A percentile compares a stretch with the other conserved stretches of the same genome.
phyloP scores from a whole-genome alignment of 2,329 filamentous ascomycete species.

The Colletotrichum cuscutae region DNA sequence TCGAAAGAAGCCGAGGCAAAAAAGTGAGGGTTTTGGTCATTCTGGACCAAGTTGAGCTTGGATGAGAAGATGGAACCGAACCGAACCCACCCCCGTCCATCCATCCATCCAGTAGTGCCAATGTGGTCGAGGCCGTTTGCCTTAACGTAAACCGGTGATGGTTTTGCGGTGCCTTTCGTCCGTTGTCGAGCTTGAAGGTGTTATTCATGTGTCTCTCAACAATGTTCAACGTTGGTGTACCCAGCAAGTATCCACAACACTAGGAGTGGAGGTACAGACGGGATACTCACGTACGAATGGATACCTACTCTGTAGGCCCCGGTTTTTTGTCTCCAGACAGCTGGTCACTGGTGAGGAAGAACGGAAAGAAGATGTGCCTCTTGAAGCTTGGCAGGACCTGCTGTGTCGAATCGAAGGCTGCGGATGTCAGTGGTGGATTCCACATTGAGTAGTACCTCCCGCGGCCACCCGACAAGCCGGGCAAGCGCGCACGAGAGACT shows the following conservation, averaged over 20 bases:
- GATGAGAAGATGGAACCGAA: slow-evolving; percentile 3
- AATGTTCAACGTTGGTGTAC: slow-evolving; percentile 9
- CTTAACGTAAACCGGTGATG: slow-evolving; percentile 3
- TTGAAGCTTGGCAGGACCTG: slow-evolving; percentile 18
- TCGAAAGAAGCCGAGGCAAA: slow-evolving; percentile 31
- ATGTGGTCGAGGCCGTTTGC: not conserved
- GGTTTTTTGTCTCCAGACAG: not conserved
- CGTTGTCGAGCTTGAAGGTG: slow-evolving; percentile 14
- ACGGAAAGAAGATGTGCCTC: not conserved
- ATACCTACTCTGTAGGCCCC: not conserved
- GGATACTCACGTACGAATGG: too few relatives aligned
- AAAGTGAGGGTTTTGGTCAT: not conserved
- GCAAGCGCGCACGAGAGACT: slow-evolving; percentile 23
- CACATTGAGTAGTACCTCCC: slow-evolving; percentile 19
- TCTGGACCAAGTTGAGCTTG: not conserved
- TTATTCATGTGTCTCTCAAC: slow-evolving; percentile 35
- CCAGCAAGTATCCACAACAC: not conserved
- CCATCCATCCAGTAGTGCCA: not conserved
- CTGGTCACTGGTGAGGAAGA: not conserved
- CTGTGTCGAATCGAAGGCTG: slow-evolving; percentile 8
- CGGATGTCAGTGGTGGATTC: slow-evolving; percentile 14
- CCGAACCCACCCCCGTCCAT: not conserved
- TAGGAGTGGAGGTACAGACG: too few relatives aligned
- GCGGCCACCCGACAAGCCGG: slow-evolving; percentile 27
- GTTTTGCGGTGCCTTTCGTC: slow-evolving; percentile 27